phyloP scores from a whole-genome alignment of 176 grass and related monocot species.

The Oryza officinalis region DNA sequence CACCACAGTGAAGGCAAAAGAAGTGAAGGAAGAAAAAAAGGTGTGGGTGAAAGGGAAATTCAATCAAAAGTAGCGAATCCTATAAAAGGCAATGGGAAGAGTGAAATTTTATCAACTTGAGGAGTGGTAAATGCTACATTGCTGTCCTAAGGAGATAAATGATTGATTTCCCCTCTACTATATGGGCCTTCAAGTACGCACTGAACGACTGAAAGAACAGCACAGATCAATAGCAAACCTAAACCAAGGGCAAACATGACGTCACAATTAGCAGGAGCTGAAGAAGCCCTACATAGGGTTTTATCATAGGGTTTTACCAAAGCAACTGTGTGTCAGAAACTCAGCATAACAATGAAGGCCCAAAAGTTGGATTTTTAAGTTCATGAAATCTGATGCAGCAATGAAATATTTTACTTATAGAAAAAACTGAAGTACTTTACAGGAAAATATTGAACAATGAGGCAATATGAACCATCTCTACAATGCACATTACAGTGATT shows the following conservation, averaged over 20 bases:
- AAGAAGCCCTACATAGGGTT: neutral
- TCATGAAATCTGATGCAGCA: neutral
- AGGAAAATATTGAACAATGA: slow-evolving; percentile 12
- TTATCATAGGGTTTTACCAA: neutral
- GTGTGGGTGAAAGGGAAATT: neutral
- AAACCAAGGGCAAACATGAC: slow-evolving; percentile 4
- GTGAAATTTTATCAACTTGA: neutral
- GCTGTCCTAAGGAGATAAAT: neutral
- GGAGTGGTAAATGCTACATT: neutral
- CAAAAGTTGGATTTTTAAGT: neutral
- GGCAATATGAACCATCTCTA: slow-evolving; percentile 21
- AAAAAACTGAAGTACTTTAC: slow-evolving; percentile 29
- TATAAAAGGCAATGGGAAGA: neutral
- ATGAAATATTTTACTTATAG: slow-evolving; percentile 16
- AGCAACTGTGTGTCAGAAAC: neutral
- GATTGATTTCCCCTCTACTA: neutral
- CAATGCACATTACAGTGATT: neutral
- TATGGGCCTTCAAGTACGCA: neutral
- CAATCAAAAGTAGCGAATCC: neutral
- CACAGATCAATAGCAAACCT: neutral
- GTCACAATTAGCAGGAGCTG: neutral
- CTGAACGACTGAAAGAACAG: neutral
- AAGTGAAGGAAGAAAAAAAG: neutral
- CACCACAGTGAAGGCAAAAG: neutral
- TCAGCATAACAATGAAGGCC: neutral